phyloP scores from a whole-genome alignment of 83 land plant genomes.

The Diphasiastrum complanatum region DNA sequence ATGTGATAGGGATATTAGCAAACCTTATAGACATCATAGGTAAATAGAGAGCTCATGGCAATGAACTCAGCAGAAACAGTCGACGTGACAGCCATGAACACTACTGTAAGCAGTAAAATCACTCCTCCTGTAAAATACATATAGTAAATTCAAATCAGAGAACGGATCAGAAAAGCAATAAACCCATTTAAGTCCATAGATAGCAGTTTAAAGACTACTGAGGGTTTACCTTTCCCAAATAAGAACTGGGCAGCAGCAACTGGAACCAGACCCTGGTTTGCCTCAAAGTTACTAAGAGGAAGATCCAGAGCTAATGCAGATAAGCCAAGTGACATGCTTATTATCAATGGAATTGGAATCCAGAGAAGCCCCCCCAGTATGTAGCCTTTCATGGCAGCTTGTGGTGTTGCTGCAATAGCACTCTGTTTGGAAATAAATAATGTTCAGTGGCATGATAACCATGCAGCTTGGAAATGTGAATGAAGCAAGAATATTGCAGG shows the following conservation, averaged over 20 bases:
- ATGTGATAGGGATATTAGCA: neutral
- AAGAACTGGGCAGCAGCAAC: constrained; percentile 14
- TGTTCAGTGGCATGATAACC: neutral
- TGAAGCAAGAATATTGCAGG: neutral
- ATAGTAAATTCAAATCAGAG: neutral
- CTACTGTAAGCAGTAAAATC: neutral
- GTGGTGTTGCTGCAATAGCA: constrained; percentile 11
- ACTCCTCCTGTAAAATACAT: constrained; percentile 1
- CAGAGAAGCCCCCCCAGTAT: constrained; percentile 7
- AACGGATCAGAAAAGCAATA: neutral
- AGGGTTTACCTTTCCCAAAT: constrained; percentile 4
- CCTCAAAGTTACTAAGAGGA: constrained; percentile 6
- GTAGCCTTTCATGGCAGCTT: constrained; percentile 5
- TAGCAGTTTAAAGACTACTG: neutral
- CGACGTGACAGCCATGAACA: constrained; percentile 12
- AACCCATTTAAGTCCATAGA: neutral
- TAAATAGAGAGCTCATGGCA: constrained; percentile 12
- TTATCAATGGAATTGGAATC: constrained; percentile 1
- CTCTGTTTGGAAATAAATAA: neutral
- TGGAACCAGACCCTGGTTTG: constrained; percentile 8
- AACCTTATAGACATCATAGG: constrained; percentile 7
- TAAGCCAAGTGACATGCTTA: constrained; percentile 1
- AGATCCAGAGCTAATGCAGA: constrained; percentile 1
- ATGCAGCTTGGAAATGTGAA: neutral
- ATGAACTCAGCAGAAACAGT: constrained; percentile 8